Conservation (phyloP, 2,329 filamentous ascomycete species). For the Ophiostoma piceae region DNA sequence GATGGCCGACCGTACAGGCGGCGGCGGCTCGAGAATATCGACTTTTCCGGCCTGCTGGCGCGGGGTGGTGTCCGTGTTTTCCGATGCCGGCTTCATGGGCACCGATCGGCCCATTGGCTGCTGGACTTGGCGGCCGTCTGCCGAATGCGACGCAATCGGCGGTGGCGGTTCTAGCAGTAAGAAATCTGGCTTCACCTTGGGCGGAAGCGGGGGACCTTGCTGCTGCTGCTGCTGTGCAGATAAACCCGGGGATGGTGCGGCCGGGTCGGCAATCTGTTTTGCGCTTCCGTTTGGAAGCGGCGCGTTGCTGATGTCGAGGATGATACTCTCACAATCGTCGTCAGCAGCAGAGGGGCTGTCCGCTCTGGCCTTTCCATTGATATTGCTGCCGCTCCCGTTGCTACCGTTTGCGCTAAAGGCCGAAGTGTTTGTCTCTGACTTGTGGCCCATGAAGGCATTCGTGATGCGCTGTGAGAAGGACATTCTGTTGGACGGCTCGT, state of each 20-base stretch:
- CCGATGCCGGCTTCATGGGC: neutral
- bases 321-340: neutral
- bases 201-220: neutral
- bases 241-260: neutral
- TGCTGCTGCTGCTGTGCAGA: neutral
- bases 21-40: neutral
- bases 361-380: neutral
- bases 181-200: neutral
- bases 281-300: neutral
- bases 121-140: neutral
- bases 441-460: neutral
- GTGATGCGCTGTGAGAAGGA: neutral
- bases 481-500: neutral
- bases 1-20: neutral
- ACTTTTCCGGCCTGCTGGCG: constrained; percentile 3
- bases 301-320: neutral
- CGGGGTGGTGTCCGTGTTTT: neutral
- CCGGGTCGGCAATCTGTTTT: neutral
- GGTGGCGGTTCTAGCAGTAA: neutral
- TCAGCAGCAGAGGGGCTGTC: neutral
- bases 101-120: neutral
- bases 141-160: neutral
- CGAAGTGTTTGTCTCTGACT: neutral
- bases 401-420: neutral
- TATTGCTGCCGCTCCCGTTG: neutral